Percentiles rank a stretch among this genome's conserved stretches.
Conservation (phyloP, 305 asterid genomes). For the Solanum hybrid region DNA sequence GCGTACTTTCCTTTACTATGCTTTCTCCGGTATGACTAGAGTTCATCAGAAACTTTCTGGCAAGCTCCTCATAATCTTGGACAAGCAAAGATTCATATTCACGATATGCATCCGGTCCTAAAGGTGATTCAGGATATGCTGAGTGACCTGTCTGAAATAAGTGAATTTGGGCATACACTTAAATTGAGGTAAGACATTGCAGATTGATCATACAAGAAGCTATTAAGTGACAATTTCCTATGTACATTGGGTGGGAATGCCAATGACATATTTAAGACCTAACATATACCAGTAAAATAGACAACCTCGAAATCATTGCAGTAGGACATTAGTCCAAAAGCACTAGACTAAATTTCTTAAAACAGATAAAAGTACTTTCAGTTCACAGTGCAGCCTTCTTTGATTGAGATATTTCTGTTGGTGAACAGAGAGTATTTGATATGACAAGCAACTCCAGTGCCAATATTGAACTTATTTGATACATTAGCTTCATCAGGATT, state of each 20-base stretch:
- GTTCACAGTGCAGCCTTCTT: neutral
- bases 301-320: neutral
- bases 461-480: neutral
- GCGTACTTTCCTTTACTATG: constrained; percentile 20
- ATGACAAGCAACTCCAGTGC: neutral
- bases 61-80: constrained; percentile 87
- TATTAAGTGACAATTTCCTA: neutral
- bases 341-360: neutral
- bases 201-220: neutral
- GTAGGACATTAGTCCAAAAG: neutral
- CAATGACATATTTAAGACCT: neutral
- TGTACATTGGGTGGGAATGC: neutral
- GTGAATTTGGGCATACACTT: constrained; percentile 3
- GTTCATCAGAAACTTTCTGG: constrained; percentile 35
- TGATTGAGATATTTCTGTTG: neutral
- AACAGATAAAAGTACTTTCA: neutral
- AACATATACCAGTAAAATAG: neutral
- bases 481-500: neutral
- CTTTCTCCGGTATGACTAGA: constrained; percentile 20
- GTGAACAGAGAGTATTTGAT: neutral
- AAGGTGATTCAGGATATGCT: constrained; percentile 90
- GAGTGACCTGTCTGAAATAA: constrained; percentile 75
- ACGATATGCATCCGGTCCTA: constrained; percentile 89
- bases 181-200: neutral
- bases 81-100: constrained; percentile 81